Conservation (phyloP, 179 eudicot species). For the Beta lomatogona region DNA sequence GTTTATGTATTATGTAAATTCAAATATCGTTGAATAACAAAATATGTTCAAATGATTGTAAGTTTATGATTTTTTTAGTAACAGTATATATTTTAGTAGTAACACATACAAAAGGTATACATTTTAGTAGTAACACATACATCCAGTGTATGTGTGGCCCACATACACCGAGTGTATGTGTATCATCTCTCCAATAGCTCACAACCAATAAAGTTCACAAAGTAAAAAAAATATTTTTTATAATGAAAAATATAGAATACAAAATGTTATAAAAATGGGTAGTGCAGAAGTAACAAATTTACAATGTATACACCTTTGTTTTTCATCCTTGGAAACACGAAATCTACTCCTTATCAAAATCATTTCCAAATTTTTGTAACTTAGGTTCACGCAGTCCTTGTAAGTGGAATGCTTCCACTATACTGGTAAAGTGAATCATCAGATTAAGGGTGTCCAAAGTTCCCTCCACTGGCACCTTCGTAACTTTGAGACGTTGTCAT, state of each 20-base stretch:
- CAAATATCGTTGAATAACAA: no score
- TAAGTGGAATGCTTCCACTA: constrained; percentile 25
- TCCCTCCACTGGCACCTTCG: constrained; percentile 23
- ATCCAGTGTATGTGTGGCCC: no score
- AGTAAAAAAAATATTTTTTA: not conserved
- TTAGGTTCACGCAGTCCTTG: constrained; percentile 8
- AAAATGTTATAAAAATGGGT: not conserved
- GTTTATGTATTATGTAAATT: no score
- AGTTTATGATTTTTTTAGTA: no score
- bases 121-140: no score
- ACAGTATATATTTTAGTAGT: no score
- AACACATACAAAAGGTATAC: no score
- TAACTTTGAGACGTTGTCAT: constrained; percentile 23
- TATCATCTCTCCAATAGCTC: no score
- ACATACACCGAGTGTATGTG: no score
- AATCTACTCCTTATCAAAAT: not conserved
- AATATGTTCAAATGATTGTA: no score
- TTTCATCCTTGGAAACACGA: not conserved
- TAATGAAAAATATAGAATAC: not conserved
- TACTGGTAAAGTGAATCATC: constrained; percentile 28
- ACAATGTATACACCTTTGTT: constrained; percentile 24
- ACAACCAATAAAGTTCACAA: constrained; percentile 11
- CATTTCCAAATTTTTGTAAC: not conserved
- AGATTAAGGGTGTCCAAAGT: constrained; percentile 28
- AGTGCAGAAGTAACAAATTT: constrained; percentile 18